Evolutionary conservation across 2,329 filamentous ascomycete genomes (phyloP).

Genomic region (Myriosclerotinia curreyana): DNA sequence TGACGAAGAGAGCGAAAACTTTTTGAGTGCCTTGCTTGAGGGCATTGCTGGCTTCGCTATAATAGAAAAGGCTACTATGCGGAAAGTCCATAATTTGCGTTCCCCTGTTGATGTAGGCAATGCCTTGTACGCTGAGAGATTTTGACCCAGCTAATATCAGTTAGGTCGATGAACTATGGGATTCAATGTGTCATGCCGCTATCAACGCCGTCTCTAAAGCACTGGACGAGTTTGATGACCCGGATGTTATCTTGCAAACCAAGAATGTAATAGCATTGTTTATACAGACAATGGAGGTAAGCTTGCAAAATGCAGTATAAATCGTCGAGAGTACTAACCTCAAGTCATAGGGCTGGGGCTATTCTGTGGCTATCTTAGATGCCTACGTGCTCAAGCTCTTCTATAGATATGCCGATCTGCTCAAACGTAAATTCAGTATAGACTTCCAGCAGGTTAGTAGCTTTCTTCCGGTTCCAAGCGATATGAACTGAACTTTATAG

Average conservation of each 20-base stretch:
- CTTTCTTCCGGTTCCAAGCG: background rate
- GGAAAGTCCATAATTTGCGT: slow-evolving; percentile 76
- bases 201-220: slow-evolving; percentile 79
- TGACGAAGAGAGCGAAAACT: slow-evolving; percentile 76
- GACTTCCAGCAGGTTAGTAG: slow-evolving; percentile 83
- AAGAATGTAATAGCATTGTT: slow-evolving; percentile 92
- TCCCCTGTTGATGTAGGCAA: slow-evolving; percentile 71
- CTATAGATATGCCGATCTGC: slow-evolving; percentile 85
- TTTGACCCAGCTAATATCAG: slow-evolving; percentile 24
- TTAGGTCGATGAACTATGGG: slow-evolving; percentile 95
- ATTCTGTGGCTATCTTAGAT: slow-evolving; percentile 78
- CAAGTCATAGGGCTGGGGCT: slow-evolving; percentile 71
- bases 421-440: slow-evolving; percentile 88
- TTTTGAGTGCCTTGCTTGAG: slow-evolving; percentile 86
- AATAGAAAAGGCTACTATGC: slow-evolving; percentile 91
- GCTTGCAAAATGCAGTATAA: slow-evolving; percentile 31
- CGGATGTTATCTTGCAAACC: slow-evolving; percentile 87
- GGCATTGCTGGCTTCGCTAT: slow-evolving; percentile 96
- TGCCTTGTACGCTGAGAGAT: background rate
- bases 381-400: slow-evolving; percentile 79
- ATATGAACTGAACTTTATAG: slow-evolving; percentile 40
- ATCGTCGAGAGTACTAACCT: slow-evolving; percentile 9
- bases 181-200: slow-evolving; percentile 90
- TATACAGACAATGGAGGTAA: slow-evolving; percentile 95
- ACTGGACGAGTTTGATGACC: slow-evolving; percentile 76